phyloP scores from a whole-genome alignment of 2,329 filamentous ascomycete genomes.

The Chaetomiaceae sp. region DNA sequence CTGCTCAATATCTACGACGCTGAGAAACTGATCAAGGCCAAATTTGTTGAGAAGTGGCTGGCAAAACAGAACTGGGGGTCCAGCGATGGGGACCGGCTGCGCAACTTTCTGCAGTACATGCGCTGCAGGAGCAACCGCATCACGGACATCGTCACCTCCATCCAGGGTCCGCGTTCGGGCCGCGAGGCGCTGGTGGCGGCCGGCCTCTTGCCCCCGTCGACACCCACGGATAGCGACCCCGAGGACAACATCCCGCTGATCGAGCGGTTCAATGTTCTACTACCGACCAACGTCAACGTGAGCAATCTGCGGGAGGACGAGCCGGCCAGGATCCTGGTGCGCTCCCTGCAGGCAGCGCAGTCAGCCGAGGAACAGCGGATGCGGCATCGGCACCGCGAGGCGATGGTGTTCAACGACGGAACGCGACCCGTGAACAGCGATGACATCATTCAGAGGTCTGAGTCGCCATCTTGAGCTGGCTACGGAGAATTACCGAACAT shows the following conservation, averaged over 20 bases:
- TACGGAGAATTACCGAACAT: neutral
- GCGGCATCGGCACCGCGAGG: constrained; percentile 71
- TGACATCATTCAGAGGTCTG: constrained; percentile 69
- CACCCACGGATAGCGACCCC: constrained; percentile 21
- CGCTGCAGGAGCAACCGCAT: constrained; percentile 45
- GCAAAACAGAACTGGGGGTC: constrained; percentile 64
- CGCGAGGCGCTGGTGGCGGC: constrained; percentile 45
- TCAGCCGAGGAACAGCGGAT: constrained; percentile 64
- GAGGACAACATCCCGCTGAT: constrained; percentile 23
- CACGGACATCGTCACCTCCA: constrained; percentile 45
- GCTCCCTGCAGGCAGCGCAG: constrained; percentile 40
- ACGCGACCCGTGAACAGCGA: constrained; percentile 64
- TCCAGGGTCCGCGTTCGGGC: constrained; percentile 46
- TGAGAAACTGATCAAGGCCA: constrained; percentile 53
- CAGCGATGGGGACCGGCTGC: constrained; percentile 43
- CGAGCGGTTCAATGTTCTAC: constrained; percentile 31
- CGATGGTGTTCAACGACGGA: constrained; percentile 88
- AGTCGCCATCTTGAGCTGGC: constrained; percentile 22
- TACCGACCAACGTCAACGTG: constrained; percentile 32
- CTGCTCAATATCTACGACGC: constrained; percentile 55
- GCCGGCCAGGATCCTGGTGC: constrained; percentile 29
- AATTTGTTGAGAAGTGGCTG: constrained; percentile 69
- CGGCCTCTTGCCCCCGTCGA: constrained; percentile 37
- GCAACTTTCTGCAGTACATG: constrained; percentile 49
- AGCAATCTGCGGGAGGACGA: constrained; percentile 27